Evolutionary conservation across 768 basidiomycete species (phyloP).

Genomic region (Trichaptum fuscoviolaceum): DNA sequence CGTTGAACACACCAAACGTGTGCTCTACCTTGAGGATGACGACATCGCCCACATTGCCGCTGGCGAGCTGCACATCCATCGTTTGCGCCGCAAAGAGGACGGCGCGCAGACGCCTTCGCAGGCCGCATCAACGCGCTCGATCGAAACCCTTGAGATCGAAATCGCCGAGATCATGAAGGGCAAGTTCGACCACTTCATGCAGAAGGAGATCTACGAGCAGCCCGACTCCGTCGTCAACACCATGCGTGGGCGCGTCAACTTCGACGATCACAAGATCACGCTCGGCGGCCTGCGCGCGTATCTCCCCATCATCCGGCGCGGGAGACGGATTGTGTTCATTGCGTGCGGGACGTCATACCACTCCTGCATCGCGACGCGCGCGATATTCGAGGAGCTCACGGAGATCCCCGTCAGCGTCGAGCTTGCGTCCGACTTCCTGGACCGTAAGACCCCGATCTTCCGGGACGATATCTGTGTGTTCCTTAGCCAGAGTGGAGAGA

Average conservation of each 20-base stretch:
- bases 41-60: conserved; percentile 97
- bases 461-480: conserved; percentile 96
- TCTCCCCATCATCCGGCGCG: conserved; percentile 91
- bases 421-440: conserved; percentile 96
- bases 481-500: conserved; percentile 97
- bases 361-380: conserved; percentile 92
- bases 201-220: conserved; percentile 99
- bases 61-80: conserved; percentile 98
- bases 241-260: conserved; percentile 99
- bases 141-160: conserved; percentile 98
- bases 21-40: conserved; percentile 97
- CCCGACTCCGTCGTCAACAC: conserved; percentile 99
- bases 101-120: conserved; percentile 54
- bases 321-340: conserved; percentile 90
- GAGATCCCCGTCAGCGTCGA: conserved; percentile 98
- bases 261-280: conserved; percentile 85
- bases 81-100: conserved; percentile 85
- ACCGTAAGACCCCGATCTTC: conserved; percentile 99
- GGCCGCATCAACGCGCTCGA: conserved; percentile 76
- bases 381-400: conserved; percentile 97
- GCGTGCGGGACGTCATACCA: conserved; percentile 99
- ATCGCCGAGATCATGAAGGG: conserved; percentile 99
- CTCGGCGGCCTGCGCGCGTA: conserved; percentile 95
- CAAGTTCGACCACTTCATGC: conserved; percentile 99
- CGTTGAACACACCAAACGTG: conserved; percentile 98